Conservation (phyloP, 2,329 filamentous ascomycete species). For the Chaetothyriales sp. region DNA sequence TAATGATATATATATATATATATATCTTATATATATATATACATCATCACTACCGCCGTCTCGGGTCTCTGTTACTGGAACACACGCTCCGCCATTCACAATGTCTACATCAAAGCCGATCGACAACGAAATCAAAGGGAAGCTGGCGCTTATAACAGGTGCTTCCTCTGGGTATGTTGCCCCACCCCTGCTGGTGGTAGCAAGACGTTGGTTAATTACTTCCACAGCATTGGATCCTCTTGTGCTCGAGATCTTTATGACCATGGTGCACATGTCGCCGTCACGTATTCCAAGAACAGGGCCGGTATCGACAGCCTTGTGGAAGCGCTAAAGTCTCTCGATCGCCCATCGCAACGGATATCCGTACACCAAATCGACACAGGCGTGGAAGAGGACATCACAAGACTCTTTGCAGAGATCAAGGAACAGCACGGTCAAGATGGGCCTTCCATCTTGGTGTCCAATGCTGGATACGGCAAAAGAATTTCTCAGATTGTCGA, state of each 20-base stretch:
- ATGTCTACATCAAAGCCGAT: conserved; percentile 11
- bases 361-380: conserved; percentile 48
- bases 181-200: neutral
- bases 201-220: conserved; percentile 2
- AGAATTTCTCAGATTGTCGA: conserved; percentile 44
- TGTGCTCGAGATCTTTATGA: conserved; percentile 43
- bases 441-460: conserved; percentile 49
- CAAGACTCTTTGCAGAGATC: conserved; percentile 43
- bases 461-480: conserved; percentile 54
- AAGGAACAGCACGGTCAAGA: conserved; percentile 36
- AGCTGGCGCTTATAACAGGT: conserved; percentile 46
- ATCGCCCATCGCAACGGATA: conserved; percentile 23
- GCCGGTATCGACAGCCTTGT: conserved; percentile 35
- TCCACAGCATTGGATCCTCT: conserved; percentile 45
- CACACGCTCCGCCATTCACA: neutral
- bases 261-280: conserved; percentile 41
- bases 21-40: too few species aligned
- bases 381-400: conserved; percentile 39
- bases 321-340: conserved; percentile 23
- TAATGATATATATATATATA: neutral
- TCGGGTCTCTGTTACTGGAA: conserved; percentile 2
- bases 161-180: conserved; percentile 45
- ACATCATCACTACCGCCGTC: conserved; percentile 1
- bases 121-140: conserved; percentile 38
- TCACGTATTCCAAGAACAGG: conserved; percentile 45